These are phyloP conservation scores for Hirschioporus abietinus DNA, from an alignment of 768 basidiomycete genomes.

Conservation along the genomic window DNA sequence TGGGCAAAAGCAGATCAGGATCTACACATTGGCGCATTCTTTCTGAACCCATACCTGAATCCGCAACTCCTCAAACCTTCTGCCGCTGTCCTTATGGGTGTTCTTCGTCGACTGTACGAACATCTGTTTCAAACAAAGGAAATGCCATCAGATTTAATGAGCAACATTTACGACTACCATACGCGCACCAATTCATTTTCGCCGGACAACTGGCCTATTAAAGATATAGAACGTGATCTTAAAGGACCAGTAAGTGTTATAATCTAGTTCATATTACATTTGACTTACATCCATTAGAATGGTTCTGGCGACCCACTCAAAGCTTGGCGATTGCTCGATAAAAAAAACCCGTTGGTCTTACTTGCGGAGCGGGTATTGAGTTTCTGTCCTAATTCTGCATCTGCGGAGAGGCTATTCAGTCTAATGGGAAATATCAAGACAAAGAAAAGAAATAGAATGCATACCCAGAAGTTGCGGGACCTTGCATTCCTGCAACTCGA, in stretches of 20 bases:
- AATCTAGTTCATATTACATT: not conserved
- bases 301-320: not conserved
- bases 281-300: not conserved
- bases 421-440: slow-evolving; percentile 25
- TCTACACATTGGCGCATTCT: slow-evolving; percentile 11
- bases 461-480: slow-evolving; percentile 15
- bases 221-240: not conserved
- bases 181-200: not conserved
- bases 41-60: slow-evolving; percentile 12
- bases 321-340: not conserved
- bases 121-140: not conserved
- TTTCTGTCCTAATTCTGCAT: slow-evolving; percentile 27
- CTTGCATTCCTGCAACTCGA: slow-evolving; percentile 27
- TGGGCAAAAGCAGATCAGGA: slow-evolving; percentile 14
- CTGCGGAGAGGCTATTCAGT: slow-evolving; percentile 27
- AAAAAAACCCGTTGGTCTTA: not conserved
- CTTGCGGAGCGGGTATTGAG: slow-evolving; percentile 20
- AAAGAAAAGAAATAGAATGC: slow-evolving; percentile 21
- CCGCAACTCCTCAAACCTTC: not conserved
- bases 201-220: not conserved
- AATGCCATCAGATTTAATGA: not conserved
- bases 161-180: not conserved
- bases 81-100: not conserved
- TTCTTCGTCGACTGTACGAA: not conserved
- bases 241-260: not conserved